A percentile compares a stretch with the other conserved stretches of the same genome.
These are phyloP conservation scores for Fistulifera pelliculosa DNA, from an alignment of 108 stramenopile genomes.

Conservation along the genomic window DNA sequence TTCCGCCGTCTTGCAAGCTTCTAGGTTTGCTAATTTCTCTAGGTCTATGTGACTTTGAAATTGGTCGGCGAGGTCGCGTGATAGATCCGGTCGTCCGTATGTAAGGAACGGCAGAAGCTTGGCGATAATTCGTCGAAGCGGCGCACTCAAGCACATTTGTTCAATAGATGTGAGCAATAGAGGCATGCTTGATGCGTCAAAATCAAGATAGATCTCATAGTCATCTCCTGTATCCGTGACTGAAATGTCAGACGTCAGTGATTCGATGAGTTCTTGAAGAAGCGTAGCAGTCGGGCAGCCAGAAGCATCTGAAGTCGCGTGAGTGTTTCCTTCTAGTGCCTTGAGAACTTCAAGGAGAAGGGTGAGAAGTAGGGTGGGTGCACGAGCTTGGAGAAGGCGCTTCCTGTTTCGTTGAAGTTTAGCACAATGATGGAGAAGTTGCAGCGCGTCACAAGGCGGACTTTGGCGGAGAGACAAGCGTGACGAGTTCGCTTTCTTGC, in stretches of 20 bases:
- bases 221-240: conserved; percentile 8
- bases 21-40: conserved; percentile 20
- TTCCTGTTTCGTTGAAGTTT: conserved; percentile 60
- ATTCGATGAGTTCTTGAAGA: conserved; percentile 71
- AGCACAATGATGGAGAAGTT: conserved; percentile 50
- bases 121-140: conserved; percentile 72
- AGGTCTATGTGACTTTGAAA: conserved; percentile 55
- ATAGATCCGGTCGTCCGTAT: conserved; percentile 61
- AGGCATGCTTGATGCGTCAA: conserved; percentile 52
- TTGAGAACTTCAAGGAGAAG: conserved; percentile 71
- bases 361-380: conserved; percentile 66
- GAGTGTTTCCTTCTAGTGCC: conserved; percentile 46
- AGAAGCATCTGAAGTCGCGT: conserved; percentile 15
- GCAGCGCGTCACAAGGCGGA: conserved; percentile 50
- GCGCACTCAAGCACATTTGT: conserved; percentile 51
- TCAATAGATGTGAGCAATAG: conserved; percentile 60
- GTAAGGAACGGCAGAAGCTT: conserved; percentile 79
- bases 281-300: conserved; percentile 49
- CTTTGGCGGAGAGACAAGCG: conserved; percentile 38
- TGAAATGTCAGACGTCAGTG: conserved; percentile 64
- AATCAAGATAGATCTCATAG: conserved; percentile 1
- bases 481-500: conserved; percentile 21
- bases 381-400: conserved; percentile 55
- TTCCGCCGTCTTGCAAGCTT: conserved; percentile 7
- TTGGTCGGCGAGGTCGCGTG: conserved; percentile 50